Percentiles rank a stretch among this genome's conserved stretches.
These are phyloP conservation scores for Scutellaria baicalensis DNA, from an alignment of 257 asterid genomes.

Conservation along the genomic window DNA sequence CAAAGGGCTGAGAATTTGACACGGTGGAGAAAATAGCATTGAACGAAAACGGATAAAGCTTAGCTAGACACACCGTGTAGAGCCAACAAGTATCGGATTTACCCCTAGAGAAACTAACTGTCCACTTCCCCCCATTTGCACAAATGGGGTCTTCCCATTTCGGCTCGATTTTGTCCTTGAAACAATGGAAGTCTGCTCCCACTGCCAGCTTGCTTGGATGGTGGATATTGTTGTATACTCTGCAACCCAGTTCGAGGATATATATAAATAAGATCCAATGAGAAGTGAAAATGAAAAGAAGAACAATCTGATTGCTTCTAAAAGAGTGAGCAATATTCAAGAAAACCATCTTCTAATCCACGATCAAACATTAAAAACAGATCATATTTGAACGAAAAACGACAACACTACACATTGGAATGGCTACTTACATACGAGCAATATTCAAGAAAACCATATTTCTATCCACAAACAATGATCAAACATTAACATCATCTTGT, in stretches of 20 bases:
- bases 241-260: conserved; percentile 19
- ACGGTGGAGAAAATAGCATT: neutral
- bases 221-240: conserved; percentile 73
- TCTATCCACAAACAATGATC: no score
- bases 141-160: conserved; percentile 97
- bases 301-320: neutral
- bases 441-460: no score
- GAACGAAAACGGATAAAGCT: neutral
- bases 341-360: no score
- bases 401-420: no score
- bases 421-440: no score
- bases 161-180: conserved; percentile 81
- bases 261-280: neutral
- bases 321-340: neutral
- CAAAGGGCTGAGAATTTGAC: neutral
- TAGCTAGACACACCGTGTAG: conserved; percentile 57
- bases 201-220: conserved; percentile 83
- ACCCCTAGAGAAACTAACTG: conserved; percentile 43
- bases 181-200: conserved; percentile 82
- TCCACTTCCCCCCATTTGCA: conserved; percentile 95
- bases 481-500: neutral
- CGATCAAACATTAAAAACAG: no score
- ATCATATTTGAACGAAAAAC: no score
- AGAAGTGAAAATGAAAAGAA: neutral
- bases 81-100: conserved; percentile 91